Evolutionary conservation across 2,329 filamentous ascomycete genomes (phyloP), one percentile per base, ranked within the genome.

Genomic region (Sporothrix globosa): DNA sequence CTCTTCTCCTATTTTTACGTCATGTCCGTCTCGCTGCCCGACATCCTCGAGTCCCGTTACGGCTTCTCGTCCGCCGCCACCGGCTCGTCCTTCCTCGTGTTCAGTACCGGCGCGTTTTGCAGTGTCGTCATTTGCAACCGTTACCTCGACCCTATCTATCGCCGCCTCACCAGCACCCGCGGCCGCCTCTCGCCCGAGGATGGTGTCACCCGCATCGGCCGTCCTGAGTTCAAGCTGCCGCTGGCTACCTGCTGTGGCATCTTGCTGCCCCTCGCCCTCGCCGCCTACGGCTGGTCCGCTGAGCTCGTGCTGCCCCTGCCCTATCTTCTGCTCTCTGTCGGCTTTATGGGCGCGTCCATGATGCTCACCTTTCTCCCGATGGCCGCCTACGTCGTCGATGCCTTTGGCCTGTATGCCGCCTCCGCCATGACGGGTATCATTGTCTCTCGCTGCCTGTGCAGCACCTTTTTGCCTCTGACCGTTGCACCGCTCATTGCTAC

Each of bases 341-440:
- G 76, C 2, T n/a, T 84, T 1, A 76, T 86, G 6, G 86, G 86
- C 13, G 76, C 80, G 24, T 78, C 81, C 4, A 76, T 86, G 2
- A 78, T 84, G 65, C 76, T 88, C 2, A 79, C 80, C 4, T 79
- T 83, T 61, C 75, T 88, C 24, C 85, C 86, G 0, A 70, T 88
- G 2, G 83, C 82, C 70, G 82, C 85, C 0, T 88, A 88, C 72
- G 81, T 88, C 0, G 86, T 88, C 2, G 86, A 88, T 71, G 84
- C 86, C 0, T 86, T 84, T 70, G 85, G 85, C 0, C 71, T 85
- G 6, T 88, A 86, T 74, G 83, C 85, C 1, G 86, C 86, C 0
- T 87, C 84, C 13, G 86, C 86, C 1, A 81, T 88, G 79, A 88
- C 86, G 0, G 85, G 83, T 0, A 75, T 88, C 5, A 86, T 88